A percentile compares a stretch with the other conserved stretches of the same genome.
Conservation (phyloP, 495 filamentous ascomycete species). For the Umbilicaria muhlenbergii region DNA sequence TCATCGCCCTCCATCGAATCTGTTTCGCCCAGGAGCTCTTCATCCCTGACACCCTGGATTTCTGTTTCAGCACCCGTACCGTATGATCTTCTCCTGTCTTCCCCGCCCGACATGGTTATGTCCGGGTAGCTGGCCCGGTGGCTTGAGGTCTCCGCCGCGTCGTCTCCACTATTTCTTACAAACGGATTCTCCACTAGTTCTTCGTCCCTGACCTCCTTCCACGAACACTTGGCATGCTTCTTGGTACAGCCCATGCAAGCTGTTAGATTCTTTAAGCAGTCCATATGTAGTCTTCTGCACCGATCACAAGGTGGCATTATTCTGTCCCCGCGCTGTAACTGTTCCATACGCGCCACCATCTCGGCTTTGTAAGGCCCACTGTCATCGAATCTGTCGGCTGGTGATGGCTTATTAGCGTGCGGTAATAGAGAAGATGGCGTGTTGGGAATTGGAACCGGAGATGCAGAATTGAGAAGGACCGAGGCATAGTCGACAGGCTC, state of each 20-base stretch:
- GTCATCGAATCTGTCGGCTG: conserved; percentile 32
- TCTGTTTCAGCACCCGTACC: conserved; percentile 2
- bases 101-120: neutral
- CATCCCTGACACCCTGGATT: conserved; percentile 9
- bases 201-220: conserved; percentile 58
- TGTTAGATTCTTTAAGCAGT: conserved; percentile 71
- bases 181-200: conserved; percentile 35
- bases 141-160: conserved; percentile 3
- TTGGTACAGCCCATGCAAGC: conserved; percentile 78
- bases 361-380: conserved; percentile 46
- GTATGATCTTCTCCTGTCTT: neutral
- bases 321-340: conserved; percentile 50
- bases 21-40: conserved; percentile 14
- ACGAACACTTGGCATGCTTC: conserved; percentile 75
- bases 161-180: conserved; percentile 6
- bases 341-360: conserved; percentile 63
- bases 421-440: conserved; percentile 35
- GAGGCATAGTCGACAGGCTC: conserved; percentile 17
- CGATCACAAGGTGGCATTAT: conserved; percentile 71
- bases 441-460: conserved; percentile 33
- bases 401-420: conserved; percentile 23
- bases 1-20: conserved; percentile 9
- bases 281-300: conserved; percentile 62
- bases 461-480: conserved; percentile 19
- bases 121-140: neutral